Evolutionary conservation across 1,284 basidiomycete genomes (phyloP).

Genomic region (Somion occarium): DNA sequence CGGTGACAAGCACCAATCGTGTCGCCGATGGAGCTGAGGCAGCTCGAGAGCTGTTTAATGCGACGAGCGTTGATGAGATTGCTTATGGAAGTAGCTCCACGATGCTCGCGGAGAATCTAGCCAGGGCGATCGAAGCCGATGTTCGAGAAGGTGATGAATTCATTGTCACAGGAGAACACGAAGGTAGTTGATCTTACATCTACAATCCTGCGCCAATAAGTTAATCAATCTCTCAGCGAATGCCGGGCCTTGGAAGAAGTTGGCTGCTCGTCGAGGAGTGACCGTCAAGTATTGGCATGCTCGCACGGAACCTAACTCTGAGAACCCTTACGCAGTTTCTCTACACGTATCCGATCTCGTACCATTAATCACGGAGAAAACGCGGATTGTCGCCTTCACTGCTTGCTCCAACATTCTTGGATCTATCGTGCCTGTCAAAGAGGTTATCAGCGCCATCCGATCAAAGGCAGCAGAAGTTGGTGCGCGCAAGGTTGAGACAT

Average conservation of each 20-base stretch:
- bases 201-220: not conserved
- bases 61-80: conserved; percentile 53
- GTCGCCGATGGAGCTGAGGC: conserved; percentile 48
- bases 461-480: conserved; percentile 47
- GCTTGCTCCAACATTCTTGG: conserved; percentile 78
- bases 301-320: conserved; percentile 32
- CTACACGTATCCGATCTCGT: conserved; percentile 56
- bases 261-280: conserved; percentile 56
- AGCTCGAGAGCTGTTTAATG: conserved; percentile 61
- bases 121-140: conserved; percentile 51
- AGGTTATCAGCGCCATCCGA: conserved; percentile 47
- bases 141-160: conserved; percentile 63
- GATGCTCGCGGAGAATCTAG: conserved; percentile 59
- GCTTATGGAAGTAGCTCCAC: conserved; percentile 69
- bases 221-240: conserved; percentile 48
- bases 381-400: conserved; percentile 70
- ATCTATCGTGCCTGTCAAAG: conserved; percentile 56
- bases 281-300: conserved; percentile 58
- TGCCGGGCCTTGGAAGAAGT: conserved; percentile 71
- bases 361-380: conserved; percentile 57
- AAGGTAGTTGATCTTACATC: conserved; percentile 54
- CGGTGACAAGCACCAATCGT: conserved; percentile 45
- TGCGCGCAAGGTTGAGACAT: conserved; percentile 58
- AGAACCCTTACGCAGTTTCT: conserved; percentile 63
- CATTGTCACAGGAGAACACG: conserved; percentile 72